These are phyloP conservation scores for Lolium rigidum DNA, from an alignment of 176 grass and related monocot species.

Conservation along the genomic window DNA sequence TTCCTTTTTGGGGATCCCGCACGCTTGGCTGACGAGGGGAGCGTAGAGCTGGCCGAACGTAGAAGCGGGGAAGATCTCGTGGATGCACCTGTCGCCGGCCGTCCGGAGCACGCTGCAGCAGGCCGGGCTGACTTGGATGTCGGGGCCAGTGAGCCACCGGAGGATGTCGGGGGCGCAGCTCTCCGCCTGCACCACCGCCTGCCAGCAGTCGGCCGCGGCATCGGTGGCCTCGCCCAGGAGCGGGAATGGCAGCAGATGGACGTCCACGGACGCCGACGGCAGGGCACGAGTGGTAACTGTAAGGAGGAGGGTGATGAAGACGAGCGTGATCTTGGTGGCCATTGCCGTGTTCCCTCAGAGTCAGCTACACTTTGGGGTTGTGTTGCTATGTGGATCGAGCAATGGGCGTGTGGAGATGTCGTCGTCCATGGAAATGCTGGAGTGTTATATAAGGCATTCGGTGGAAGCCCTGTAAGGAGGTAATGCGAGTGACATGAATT, in stretches of 20 bases:
- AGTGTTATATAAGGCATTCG: slow-evolving; percentile 1
- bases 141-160: neutral
- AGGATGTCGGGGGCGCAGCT: slow-evolving; percentile 24
- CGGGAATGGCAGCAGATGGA: neutral
- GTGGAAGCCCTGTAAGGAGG: neutral
- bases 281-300: neutral
- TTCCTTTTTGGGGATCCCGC: neutral
- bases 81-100: slow-evolving; percentile 22
- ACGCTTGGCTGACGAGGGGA: slow-evolving; percentile 5
- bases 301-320: neutral
- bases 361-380: neutral
- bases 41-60: slow-evolving; percentile 28
- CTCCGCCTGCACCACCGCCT: slow-evolving; percentile 6
- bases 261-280: neutral
- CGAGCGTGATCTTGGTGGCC: neutral
- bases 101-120: slow-evolving; percentile 34
- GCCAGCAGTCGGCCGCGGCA: slow-evolving; percentile 19
- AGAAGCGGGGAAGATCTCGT: slow-evolving; percentile 2
- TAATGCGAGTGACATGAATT: neutral
- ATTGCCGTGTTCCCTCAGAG: neutral
- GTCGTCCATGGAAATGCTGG: neutral
- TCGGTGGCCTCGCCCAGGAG: neutral
- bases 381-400: neutral
- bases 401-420: slow-evolving; percentile 22
- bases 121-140: neutral